Percentiles rank a stretch among this genome's conserved stretches.
These are phyloP conservation scores for Geranomyces variabilis DNA, from an alignment of 192 early-diverging fungal genomes.

Conservation along the genomic window DNA sequence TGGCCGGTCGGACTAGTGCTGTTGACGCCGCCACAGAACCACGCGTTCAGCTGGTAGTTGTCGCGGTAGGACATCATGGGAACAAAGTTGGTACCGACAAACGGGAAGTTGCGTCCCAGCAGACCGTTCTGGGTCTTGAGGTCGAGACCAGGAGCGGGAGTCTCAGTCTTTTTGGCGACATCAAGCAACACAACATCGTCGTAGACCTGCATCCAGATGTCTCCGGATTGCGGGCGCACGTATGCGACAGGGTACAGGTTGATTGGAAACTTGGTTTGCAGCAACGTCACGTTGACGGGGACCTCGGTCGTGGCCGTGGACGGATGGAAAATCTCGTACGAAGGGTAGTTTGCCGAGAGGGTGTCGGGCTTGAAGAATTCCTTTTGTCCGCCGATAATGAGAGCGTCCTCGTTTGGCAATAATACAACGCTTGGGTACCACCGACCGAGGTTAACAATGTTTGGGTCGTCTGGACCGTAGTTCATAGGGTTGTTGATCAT, in stretches of 20 bases:
- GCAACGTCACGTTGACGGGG: not conserved
- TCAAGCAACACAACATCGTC: conserved; percentile 19
- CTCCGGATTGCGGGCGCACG: conserved; percentile 25
- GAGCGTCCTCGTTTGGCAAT: conserved; percentile 14
- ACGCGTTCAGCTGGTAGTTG: conserved; percentile 34
- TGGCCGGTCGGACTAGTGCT: not conserved
- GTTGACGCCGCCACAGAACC: conserved; percentile 47
- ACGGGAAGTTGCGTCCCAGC: conserved; percentile 29
- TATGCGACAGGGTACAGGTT: conserved; percentile 37
- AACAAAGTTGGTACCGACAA: conserved; percentile 36
- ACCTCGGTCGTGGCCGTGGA: conserved; percentile 11
- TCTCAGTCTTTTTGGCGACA: conserved; percentile 10
- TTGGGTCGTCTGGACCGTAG: conserved; percentile 9
- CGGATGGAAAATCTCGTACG: conserved; percentile 37
- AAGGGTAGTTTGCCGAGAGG: conserved; percentile 5
- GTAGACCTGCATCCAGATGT: conserved; percentile 22
- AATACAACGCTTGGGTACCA: conserved; percentile 37
- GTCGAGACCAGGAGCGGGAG: not conserved
- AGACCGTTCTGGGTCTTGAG: not conserved
- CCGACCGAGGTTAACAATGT: not conserved
- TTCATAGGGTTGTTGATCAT: conserved; percentile 17
- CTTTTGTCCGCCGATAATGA: conserved; percentile 31
- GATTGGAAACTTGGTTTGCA: conserved; percentile 7
- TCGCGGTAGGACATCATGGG: conserved; percentile 30
- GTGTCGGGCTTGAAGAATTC: conserved; percentile 23